Percentiles rank a stretch among this genome's conserved stretches.
phyloP scores from a whole-genome alignment of 345 rosid species.

The Trapa incisa region DNA sequence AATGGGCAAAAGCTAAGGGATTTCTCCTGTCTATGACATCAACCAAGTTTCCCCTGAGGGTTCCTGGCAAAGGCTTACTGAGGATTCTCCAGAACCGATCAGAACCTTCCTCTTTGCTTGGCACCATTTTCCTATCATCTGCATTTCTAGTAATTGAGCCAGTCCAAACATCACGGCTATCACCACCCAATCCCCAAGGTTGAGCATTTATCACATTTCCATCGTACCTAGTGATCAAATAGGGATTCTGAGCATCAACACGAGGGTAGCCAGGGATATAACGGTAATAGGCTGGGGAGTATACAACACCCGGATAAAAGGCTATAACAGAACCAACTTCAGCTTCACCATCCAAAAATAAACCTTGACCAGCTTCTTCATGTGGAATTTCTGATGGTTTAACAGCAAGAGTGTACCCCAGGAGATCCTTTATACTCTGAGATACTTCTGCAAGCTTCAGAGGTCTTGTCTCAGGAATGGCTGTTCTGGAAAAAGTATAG shows the following conservation, averaged over 20 bases:
- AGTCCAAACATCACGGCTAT: conserved; percentile 53
- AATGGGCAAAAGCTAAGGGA: conserved; percentile 82
- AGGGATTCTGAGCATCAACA: conserved; percentile 50
- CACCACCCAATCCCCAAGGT: conserved; percentile 76
- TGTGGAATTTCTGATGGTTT: conserved; percentile 63
- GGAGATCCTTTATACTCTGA: conserved; percentile 39
- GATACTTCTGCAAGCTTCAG: conserved; percentile 45
- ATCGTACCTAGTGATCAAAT: conserved; percentile 78
- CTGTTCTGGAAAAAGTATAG: conserved; percentile 65
- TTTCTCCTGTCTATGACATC: conserved; percentile 67
- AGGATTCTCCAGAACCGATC: conserved; percentile 63
- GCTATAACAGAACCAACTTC: conserved; percentile 69
- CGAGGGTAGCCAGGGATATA: conserved; percentile 75
- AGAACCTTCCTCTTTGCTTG: conserved; percentile 27
- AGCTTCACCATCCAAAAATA: conserved; percentile 70
- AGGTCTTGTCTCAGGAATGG: conserved; percentile 50
- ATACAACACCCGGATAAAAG: conserved; percentile 73
- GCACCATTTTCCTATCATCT: conserved; percentile 8
- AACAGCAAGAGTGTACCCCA: conserved; percentile 51
- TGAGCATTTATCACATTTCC: conserved; percentile 68
- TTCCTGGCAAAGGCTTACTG: conserved; percentile 53
- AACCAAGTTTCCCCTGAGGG: conserved; percentile 10
- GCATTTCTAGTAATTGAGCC: conserved; percentile 21
- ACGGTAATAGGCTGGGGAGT: conserved; percentile 59
- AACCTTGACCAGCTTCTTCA: conserved; percentile 64